These are phyloP conservation scores for Phialocephala sp. DNA, from an alignment of 2,329 filamentous ascomycete genomes.

Conservation along the genomic window DNA sequence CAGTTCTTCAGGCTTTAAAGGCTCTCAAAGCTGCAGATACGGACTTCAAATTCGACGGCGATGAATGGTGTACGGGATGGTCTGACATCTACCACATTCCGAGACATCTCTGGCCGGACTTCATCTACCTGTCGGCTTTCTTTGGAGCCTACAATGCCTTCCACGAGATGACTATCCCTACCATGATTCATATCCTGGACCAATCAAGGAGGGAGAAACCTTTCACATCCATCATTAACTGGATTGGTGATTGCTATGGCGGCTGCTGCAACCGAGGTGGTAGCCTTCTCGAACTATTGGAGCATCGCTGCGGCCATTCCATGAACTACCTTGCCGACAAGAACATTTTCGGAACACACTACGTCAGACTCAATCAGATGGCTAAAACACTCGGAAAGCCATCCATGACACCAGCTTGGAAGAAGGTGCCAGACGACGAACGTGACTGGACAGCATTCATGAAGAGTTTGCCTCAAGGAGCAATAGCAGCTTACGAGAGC, in stretches of 20 bases:
- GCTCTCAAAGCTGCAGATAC: conserved; percentile 36
- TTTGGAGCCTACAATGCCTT: conserved; percentile 37
- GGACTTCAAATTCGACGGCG: conserved; percentile 34
- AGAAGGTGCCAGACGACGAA: neutral
- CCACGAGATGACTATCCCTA: conserved; percentile 44
- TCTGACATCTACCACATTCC: conserved; percentile 45
- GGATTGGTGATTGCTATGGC: conserved; percentile 21
- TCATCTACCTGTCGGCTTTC: conserved; percentile 38
- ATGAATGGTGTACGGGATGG: conserved; percentile 44
- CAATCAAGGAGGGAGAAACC: conserved; percentile 28
- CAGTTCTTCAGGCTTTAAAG: conserved; percentile 17
- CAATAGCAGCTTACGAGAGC: neutral
- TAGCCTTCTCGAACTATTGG: neutral
- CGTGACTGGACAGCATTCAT: conserved; percentile 9
- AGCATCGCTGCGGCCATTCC: conserved; percentile 18
- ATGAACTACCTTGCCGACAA: conserved; percentile 13
- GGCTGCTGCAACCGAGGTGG: conserved; percentile 22
- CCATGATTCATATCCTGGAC: conserved; percentile 44
- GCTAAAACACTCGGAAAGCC: conserved; percentile 6
- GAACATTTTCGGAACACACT: conserved; percentile 3
- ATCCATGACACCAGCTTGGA: conserved; percentile 1
- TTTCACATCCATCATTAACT: conserved; percentile 14
- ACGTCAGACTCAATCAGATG: conserved; percentile 6
- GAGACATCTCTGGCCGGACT: conserved; percentile 43
- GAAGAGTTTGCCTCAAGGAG: neutral